A percentile compares a stretch with the other conserved stretches of the same genome.
Conservation (phyloP, 1,284 basidiomycete genomes). For the Mycena sp. region DNA sequence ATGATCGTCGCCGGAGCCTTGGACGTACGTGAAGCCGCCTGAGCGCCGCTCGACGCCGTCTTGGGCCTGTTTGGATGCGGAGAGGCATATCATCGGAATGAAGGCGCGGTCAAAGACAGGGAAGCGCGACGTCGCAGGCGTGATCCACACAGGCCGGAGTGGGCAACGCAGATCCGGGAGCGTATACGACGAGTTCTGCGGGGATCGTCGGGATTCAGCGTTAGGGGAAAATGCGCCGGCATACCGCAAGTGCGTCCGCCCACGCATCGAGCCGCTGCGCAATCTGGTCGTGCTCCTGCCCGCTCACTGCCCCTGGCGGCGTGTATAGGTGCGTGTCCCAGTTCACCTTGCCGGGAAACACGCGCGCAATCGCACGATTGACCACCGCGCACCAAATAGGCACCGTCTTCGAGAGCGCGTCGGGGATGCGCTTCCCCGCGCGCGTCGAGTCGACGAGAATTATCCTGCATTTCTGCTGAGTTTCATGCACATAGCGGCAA, state of each 20-base stretch:
- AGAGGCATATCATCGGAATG: slow-evolving; percentile 79
- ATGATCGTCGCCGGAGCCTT: slow-evolving; percentile 92
- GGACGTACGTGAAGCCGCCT: slow-evolving; percentile 80
- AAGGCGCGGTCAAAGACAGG: slow-evolving; percentile 54
- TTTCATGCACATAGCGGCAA: neutral
- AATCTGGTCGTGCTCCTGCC: slow-evolving; percentile 82
- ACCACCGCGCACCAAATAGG: slow-evolving; percentile 97
- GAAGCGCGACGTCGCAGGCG: slow-evolving; percentile 59
- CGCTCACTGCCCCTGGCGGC: slow-evolving; percentile 68
- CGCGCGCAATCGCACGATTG: slow-evolving; percentile 71
- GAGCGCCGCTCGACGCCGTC: slow-evolving; percentile 67
- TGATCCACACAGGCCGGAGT: slow-evolving; percentile 76
- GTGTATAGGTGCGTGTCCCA: slow-evolving; percentile 74
- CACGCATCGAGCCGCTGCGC: slow-evolving; percentile 68
- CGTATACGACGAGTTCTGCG: slow-evolving; percentile 61
- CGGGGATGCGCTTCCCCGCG: slow-evolving; percentile 93
- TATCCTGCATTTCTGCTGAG: slow-evolving; percentile 57
- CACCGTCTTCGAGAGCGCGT: slow-evolving; percentile 94
- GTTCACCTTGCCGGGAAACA: slow-evolving; percentile 34
- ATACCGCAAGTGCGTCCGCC: slow-evolving; percentile 69
- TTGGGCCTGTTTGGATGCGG: slow-evolving; percentile 67
- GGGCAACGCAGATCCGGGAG: slow-evolving; percentile 60
- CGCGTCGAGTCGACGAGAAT: slow-evolving; percentile 94
- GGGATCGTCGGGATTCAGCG: neutral
- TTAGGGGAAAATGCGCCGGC: slow-evolving; percentile 13